These are phyloP conservation scores for Xerophyta viscosa DNA, from an alignment of 106 monocot genomes.

Conservation along the genomic window DNA sequence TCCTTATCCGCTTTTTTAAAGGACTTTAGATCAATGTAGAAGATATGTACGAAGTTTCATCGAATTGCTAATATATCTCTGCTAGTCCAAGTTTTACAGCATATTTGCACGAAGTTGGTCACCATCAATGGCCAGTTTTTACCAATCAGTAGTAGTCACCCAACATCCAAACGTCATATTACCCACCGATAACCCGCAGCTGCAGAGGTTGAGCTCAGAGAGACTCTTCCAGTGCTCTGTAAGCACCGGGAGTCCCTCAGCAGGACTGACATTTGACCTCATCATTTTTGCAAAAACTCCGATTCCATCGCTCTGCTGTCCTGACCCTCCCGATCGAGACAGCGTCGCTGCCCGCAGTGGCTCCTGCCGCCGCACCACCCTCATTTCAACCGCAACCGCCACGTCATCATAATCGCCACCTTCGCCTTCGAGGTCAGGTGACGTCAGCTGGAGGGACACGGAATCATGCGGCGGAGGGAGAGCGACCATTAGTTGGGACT, in stretches of 20 bases:
- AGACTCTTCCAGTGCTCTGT: slow-evolving; percentile 70
- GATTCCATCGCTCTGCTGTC: slow-evolving; percentile 67
- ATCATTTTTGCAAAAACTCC: slow-evolving; percentile 74
- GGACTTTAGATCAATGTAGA: no score
- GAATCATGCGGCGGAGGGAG: slow-evolving; percentile 80
- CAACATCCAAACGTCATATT: neutral
- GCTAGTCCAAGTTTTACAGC: no score
- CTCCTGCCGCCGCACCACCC: slow-evolving; percentile 66
- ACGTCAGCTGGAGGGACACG: slow-evolving; percentile 47
- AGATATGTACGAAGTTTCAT: no score
- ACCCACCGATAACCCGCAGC: slow-evolving; percentile 81
- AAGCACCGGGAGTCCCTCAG: slow-evolving; percentile 20
- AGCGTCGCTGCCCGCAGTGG: slow-evolving; percentile 39
- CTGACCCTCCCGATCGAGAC: slow-evolving; percentile 56
- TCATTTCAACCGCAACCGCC: slow-evolving; percentile 53
- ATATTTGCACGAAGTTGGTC: no score
- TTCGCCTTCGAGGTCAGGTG: slow-evolving; percentile 1
- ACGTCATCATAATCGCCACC: slow-evolving; percentile 6
- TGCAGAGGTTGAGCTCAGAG: slow-evolving; percentile 41
- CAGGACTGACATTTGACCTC: slow-evolving; percentile 22
- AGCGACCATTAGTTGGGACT: slow-evolving; percentile 86
- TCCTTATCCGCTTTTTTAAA: no score
- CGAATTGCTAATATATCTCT: no score
- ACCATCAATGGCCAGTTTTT: no score
- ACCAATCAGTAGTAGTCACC: no score